phyloP scores from a whole-genome alignment of 2,329 filamentous ascomycete species.

The Lachnellula occidentalis region DNA sequence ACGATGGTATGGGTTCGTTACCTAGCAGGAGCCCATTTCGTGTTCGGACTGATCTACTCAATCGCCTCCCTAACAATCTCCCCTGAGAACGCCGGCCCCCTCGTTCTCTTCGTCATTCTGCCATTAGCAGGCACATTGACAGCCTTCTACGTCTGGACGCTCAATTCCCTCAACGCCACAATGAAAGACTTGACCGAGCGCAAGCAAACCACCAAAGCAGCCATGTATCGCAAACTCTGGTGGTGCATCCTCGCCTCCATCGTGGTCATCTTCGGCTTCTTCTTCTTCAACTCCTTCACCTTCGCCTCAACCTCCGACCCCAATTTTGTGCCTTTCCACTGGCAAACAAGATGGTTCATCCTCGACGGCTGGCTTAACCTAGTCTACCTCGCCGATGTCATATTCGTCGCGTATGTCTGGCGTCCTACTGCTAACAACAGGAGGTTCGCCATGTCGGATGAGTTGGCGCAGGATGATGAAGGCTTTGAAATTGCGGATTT shows the following conservation, averaged over 20 bases:
- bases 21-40: slow-evolving; percentile 86
- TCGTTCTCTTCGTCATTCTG: slow-evolving; percentile 88
- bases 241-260: slow-evolving; percentile 94
- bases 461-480: slow-evolving; percentile 97
- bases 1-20: slow-evolving; percentile 93
- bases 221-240: slow-evolving; percentile 98
- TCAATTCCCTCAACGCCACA: slow-evolving; percentile 89
- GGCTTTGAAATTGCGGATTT: slow-evolving; percentile 96
- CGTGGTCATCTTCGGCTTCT: slow-evolving; percentile 93
- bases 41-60: slow-evolving; percentile 91
- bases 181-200: slow-evolving; percentile 94
- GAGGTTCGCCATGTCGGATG: slow-evolving; percentile 97
- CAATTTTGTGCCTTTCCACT: slow-evolving; percentile 92
- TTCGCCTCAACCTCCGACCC: slow-evolving; percentile 81
- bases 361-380: slow-evolving; percentile 96
- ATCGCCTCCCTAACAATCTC: slow-evolving; percentile 84
- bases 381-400: slow-evolving; percentile 90
- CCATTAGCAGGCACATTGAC: slow-evolving; percentile 88
- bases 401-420: slow-evolving; percentile 93
- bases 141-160: slow-evolving; percentile 97
- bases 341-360: slow-evolving; percentile 96
- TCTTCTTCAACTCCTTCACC: slow-evolving; percentile 96
- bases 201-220: slow-evolving; percentile 86
- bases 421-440: slow-evolving; percentile 93
- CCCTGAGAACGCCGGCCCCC: slow-evolving; percentile 78